Evolutionary conservation across 2,329 filamentous ascomycete genomes (phyloP).

Genomic region (Apiospora rasikravindrae): DNA sequence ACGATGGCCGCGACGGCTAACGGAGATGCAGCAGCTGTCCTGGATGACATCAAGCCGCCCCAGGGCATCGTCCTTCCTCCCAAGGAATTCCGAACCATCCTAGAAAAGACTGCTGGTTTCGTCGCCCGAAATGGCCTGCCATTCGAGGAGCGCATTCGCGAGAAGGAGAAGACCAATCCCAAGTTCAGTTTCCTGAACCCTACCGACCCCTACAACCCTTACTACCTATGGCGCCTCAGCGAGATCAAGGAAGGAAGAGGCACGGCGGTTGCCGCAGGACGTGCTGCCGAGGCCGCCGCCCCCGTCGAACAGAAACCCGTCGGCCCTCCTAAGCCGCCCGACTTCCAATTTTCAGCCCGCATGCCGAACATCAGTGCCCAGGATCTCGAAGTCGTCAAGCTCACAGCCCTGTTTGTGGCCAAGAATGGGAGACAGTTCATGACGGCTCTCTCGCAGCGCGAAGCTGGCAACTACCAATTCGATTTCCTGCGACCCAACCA

Average conservation of each 20-base stretch:
- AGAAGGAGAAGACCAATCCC: constrained; percentile 83
- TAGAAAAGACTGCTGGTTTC: constrained; percentile 96
- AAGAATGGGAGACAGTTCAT: constrained; percentile 92
- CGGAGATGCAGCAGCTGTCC: constrained; percentile 56
- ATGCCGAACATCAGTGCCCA: constrained; percentile 98
- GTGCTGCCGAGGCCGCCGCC: constrained; percentile 65
- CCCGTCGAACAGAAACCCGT: constrained; percentile 66
- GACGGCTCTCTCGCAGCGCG: constrained; percentile 85
- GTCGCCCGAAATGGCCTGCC: constrained; percentile 71
- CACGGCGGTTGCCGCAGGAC: constrained; percentile 77
- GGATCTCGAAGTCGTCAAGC: constrained; percentile 75
- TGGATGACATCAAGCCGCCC: constrained; percentile 78
- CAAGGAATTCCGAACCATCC: constrained; percentile 78
- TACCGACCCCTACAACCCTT: constrained; percentile 83
- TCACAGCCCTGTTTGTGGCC: constrained; percentile 91
- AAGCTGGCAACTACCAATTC: constrained; percentile 91
- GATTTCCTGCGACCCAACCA: constrained; percentile 95
- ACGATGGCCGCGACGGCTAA: constrained; percentile 51
- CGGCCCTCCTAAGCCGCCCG: constrained; percentile 82
- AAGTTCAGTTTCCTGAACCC: constrained; percentile 88
- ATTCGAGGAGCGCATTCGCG: constrained; percentile 83
- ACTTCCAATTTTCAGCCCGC: constrained; percentile 91
- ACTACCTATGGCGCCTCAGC: constrained; percentile 87
- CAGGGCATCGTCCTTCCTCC: constrained; percentile 86
- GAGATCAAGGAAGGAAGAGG: constrained; percentile 87